phyloP scores from a whole-genome alignment of 2,329 filamentous ascomycete genomes.

The Aspergillus brasiliensis region DNA sequence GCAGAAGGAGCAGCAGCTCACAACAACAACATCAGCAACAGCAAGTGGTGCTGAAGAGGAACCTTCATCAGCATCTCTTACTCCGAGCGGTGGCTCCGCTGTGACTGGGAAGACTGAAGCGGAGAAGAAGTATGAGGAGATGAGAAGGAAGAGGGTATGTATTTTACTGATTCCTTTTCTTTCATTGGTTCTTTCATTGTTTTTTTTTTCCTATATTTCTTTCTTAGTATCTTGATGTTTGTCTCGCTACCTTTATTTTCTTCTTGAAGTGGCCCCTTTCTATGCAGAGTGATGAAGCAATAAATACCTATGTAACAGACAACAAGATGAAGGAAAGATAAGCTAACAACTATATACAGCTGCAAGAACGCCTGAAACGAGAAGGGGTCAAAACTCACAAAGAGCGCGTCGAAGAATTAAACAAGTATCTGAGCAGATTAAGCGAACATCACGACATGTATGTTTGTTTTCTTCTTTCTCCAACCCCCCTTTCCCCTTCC shows the following conservation, averaged over 20 bases:
- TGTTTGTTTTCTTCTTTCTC: slow-evolving; percentile 20
- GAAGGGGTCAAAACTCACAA: slow-evolving; percentile 96
- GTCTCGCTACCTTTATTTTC: too few species aligned
- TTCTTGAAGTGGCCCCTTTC: too few species aligned
- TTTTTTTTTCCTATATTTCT: background rate
- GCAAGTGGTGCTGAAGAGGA: background rate
- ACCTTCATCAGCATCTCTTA: too few species aligned
- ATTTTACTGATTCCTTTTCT: background rate
- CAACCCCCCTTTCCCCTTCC: background rate
- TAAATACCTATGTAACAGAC: background rate
- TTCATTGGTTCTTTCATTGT: slow-evolving; percentile 6
- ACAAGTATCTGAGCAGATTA: slow-evolving; percentile 85
- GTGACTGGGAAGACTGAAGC: slow-evolving; percentile 71
- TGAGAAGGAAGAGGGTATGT: slow-evolving; percentile 75
- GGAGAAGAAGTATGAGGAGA: slow-evolving; percentile 78
- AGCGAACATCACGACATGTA: slow-evolving; percentile 98
- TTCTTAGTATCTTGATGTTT: slow-evolving; percentile 6
- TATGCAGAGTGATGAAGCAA: too few species aligned
- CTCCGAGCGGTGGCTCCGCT: too few species aligned
- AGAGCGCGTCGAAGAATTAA: slow-evolving; percentile 91
- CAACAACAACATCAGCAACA: background rate
- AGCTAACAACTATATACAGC: slow-evolving; percentile 50
- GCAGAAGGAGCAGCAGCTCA: slow-evolving; percentile 18
- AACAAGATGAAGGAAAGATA: background rate
- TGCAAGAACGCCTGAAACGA: slow-evolving; percentile 77